Evolutionary conservation across 371 early-diverging fungal genomes (phyloP).

Genomic region (Coemansia sp.): DNA sequence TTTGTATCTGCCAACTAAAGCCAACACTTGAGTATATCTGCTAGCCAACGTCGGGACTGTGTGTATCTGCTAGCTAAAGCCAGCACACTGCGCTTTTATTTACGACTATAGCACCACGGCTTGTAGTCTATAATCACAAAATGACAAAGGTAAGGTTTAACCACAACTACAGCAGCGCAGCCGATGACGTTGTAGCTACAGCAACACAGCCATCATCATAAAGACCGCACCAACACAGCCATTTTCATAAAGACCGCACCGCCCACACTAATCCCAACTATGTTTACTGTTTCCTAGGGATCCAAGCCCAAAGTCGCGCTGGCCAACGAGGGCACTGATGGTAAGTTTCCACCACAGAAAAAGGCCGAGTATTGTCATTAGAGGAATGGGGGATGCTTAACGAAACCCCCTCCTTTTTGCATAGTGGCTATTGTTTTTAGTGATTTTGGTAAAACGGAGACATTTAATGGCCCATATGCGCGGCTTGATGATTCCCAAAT

Average conservation of each 20-base stretch:
- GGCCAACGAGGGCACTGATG: background rate
- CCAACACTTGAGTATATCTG: background rate
- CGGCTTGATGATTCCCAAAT: background rate
- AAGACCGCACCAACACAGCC: too few relatives aligned
- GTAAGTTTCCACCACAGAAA: background rate
- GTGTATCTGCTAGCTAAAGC: too few relatives aligned
- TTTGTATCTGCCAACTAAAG: too few relatives aligned
- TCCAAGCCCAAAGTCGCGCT: background rate
- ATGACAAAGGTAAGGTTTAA: background rate
- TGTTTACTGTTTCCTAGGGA: constrained; percentile 2
- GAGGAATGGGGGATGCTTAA: background rate
- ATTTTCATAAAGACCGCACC: too few relatives aligned
- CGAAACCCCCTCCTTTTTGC: background rate
- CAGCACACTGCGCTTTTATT: background rate
- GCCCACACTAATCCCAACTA: background rate
- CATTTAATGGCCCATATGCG: background rate
- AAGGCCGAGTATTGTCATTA: background rate
- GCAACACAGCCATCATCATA: too few relatives aligned
- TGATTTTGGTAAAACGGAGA: too few relatives aligned
- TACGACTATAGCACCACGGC: background rate
- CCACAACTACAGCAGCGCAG: too few relatives aligned
- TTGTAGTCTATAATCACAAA: background rate
- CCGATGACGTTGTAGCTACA: too few relatives aligned
- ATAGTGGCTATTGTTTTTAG: background rate
- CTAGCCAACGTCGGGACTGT: too few relatives aligned